phyloP scores from a whole-genome alignment of 164 flowering plant species.

The Aristolochia contorta region DNA sequence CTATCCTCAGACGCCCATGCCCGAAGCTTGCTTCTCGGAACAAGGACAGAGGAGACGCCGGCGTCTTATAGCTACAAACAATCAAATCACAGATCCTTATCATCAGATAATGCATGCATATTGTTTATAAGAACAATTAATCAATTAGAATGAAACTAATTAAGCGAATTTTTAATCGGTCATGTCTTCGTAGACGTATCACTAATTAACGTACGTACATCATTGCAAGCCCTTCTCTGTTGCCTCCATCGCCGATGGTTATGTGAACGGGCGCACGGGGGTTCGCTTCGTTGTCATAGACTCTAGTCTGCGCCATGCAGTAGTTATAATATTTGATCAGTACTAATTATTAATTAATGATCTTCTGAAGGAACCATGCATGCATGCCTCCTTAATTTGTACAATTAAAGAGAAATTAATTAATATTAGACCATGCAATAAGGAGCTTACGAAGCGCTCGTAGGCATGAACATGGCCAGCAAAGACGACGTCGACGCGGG shows the following conservation, averaged over 20 bases:
- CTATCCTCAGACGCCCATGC: conserved; percentile 54
- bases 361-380: no score
- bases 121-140: no score
- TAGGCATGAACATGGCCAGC: conserved; percentile 96
- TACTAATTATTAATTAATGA: no score
- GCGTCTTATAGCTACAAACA: conserved; percentile 38
- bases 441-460: conserved; percentile 72
- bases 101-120: no score
- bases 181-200: no score
- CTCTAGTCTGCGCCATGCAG: conserved; percentile 41
- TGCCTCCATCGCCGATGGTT: conserved; percentile 90
- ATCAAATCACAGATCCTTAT: background rate
- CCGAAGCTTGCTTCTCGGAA: conserved; percentile 79
- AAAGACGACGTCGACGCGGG: conserved; percentile 67
- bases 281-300: conserved; percentile 44
- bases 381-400: no score
- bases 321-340: background rate
- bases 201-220: conserved; percentile 22
- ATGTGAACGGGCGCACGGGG: conserved; percentile 62
- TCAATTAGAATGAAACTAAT: no score
- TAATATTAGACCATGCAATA: background rate
- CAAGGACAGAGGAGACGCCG: conserved; percentile 40
- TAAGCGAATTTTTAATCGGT: no score
- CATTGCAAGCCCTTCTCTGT: conserved; percentile 79
- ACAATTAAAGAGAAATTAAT: no score